Percentiles rank a stretch among this genome's conserved stretches.
These are phyloP conservation scores for Pulveroboletus sp. DNA, from an alignment of 768 basidiomycete genomes.

Conservation along the genomic window DNA sequence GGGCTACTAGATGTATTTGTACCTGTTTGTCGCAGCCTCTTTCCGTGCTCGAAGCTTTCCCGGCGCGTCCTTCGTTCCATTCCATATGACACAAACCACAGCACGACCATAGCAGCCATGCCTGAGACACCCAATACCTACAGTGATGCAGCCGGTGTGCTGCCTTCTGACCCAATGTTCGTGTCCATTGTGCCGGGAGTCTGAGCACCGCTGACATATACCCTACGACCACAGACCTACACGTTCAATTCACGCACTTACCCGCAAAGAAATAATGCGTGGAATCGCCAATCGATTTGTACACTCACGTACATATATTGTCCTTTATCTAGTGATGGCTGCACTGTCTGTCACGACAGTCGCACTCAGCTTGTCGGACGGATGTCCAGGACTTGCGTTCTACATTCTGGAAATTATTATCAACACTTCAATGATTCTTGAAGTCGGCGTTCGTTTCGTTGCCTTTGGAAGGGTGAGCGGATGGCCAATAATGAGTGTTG, in stretches of 20 bases:
- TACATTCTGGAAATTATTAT: slow-evolving; percentile 87
- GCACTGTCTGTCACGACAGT: slow-evolving; percentile 83
- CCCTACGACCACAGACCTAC: slow-evolving; percentile 46
- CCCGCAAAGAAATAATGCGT: slow-evolving; percentile 74
- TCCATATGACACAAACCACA: slow-evolving; percentile 5
- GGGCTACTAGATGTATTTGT: slow-evolving; percentile 22
- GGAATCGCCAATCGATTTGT: slow-evolving; percentile 89
- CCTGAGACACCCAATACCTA: slow-evolving; percentile 27
- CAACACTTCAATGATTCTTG: slow-evolving; percentile 88
- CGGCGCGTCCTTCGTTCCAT: background rate
- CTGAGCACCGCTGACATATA: slow-evolving; percentile 11
- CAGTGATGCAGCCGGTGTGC: slow-evolving; percentile 34
- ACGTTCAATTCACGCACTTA: slow-evolving; percentile 81
- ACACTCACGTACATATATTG: slow-evolving; percentile 81
- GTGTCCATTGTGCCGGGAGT: slow-evolving; percentile 16
- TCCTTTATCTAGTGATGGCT: slow-evolving; percentile 87
- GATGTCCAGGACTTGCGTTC: slow-evolving; percentile 84
- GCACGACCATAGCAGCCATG: slow-evolving; percentile 27
- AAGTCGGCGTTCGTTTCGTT: slow-evolving; percentile 87
- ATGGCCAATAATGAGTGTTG: background rate
- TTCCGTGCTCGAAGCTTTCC: background rate
- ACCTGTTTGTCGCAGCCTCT: slow-evolving; percentile 22
- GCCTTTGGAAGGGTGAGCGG: slow-evolving; percentile 83
- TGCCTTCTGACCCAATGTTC: slow-evolving; percentile 26
- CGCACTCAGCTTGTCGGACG: slow-evolving; percentile 73